Evolutionary conservation across 1,284 basidiomycete species (phyloP).

Genomic region (Rhizoctonia solani): DNA sequence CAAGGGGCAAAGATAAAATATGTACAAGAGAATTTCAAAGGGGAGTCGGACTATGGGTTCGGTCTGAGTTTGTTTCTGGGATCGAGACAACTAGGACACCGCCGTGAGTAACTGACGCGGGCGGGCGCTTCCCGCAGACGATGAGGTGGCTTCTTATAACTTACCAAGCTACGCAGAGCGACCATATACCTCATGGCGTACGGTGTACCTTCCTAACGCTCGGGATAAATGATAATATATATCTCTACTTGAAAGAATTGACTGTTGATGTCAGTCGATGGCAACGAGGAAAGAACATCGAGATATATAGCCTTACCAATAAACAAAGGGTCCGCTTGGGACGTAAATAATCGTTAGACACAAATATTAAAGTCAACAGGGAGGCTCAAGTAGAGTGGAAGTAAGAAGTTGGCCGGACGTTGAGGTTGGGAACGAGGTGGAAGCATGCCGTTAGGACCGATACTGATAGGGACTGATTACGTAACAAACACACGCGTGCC

Average conservation of each 20-base stretch:
- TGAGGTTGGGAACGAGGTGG: too few species aligned
- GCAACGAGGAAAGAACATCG: background rate
- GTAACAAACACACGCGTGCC: too few species aligned
- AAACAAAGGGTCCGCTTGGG: too few species aligned
- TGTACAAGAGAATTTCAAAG: slow-evolving; percentile 19
- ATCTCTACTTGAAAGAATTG: background rate
- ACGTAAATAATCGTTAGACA: too few species aligned
- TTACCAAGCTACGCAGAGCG: slow-evolving; percentile 4
- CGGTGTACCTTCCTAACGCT: background rate
- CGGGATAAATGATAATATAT: background rate
- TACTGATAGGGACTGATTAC: too few species aligned
- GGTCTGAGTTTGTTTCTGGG: background rate
- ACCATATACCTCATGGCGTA: background rate
- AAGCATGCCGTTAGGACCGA: too few species aligned
- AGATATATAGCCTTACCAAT: too few species aligned
- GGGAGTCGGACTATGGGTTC: slow-evolving; percentile 17
- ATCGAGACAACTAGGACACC: background rate
- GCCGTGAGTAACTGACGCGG: background rate
- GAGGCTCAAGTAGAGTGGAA: too few species aligned
- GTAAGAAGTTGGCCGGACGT: too few species aligned
- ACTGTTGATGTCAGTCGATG: background rate
- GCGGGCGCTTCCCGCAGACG: slow-evolving; percentile 1
- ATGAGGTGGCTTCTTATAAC: background rate
- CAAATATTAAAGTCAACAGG: too few species aligned
- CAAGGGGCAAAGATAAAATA: slow-evolving; percentile 3